Evolutionary conservation across 2,329 filamentous ascomycete species (phyloP).

Genomic region (Aureobasidium zeae): DNA sequence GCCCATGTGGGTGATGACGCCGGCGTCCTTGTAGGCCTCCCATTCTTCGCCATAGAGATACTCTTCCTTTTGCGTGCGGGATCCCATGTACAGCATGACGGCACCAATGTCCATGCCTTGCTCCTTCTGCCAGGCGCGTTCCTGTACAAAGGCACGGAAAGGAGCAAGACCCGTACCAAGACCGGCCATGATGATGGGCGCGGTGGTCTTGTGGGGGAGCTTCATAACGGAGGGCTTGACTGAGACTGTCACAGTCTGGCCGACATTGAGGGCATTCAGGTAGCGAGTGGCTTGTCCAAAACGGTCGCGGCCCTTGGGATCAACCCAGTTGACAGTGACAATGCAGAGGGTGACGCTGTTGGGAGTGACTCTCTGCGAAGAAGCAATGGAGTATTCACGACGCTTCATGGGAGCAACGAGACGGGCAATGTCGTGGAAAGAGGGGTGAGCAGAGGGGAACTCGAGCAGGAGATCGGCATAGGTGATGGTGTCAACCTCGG

Average conservation of each 20-base stretch:
- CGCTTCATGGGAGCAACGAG: slow-evolving; percentile 91
- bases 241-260: slow-evolving; percentile 74
- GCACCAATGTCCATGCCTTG: slow-evolving; percentile 90
- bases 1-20: slow-evolving; percentile 88
- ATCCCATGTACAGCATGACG: slow-evolving; percentile 92
- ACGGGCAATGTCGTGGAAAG: slow-evolving; percentile 77
- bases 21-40: slow-evolving; percentile 94
- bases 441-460: slow-evolving; percentile 79
- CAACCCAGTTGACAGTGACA: slow-evolving; percentile 93
- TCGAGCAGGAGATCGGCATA: slow-evolving; percentile 86
- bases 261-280: slow-evolving; percentile 65
- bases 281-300: slow-evolving; percentile 91
- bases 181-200: slow-evolving; percentile 96
- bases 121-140: slow-evolving; percentile 96
- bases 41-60: slow-evolving; percentile 98
- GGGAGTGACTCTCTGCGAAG: slow-evolving; percentile 87
- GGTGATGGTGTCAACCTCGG: slow-evolving; percentile 83
- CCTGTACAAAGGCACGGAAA: slow-evolving; percentile 98
- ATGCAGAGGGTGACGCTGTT: slow-evolving; percentile 90
- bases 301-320: slow-evolving; percentile 75
- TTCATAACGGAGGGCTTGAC: slow-evolving; percentile 99
- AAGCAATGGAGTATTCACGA: slow-evolving; percentile 97
- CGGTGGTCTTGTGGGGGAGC: slow-evolving; percentile 75
- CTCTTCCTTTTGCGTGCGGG: slow-evolving; percentile 93
- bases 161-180: slow-evolving; percentile 95